Evolutionary conservation across 2,329 filamentous ascomycete species (phyloP).

Genomic region (Hawksworthiomyces lignivorus): DNA sequence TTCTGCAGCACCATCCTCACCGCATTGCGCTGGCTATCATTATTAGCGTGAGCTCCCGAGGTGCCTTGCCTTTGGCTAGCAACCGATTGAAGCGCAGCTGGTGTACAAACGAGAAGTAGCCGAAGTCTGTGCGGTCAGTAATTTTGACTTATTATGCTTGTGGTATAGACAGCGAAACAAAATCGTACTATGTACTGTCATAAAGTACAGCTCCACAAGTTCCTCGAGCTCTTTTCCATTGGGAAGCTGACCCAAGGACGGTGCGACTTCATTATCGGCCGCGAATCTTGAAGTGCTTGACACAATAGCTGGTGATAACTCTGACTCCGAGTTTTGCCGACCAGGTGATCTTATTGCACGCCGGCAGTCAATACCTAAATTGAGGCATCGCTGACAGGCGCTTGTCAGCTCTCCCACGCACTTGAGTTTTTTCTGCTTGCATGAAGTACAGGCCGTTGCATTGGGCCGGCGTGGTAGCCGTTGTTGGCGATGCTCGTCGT

Average conservation of each 20-base stretch:
- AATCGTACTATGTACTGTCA: background rate
- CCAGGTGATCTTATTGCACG: background rate
- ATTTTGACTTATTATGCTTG: no score
- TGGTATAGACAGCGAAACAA: no score
- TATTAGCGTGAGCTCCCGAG: background rate
- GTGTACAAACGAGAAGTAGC: background rate
- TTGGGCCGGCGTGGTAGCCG: constrained; percentile 7
- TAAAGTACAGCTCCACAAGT: background rate
- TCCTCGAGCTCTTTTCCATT: background rate
- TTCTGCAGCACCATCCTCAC: no score
- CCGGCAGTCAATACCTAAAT: constrained; percentile 4
- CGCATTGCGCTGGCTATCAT: background rate
- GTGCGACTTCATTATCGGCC: background rate
- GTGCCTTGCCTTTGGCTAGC: background rate
- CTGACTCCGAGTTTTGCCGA: background rate
- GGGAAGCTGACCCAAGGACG: background rate
- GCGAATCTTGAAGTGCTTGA: no score
- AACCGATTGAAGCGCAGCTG: background rate
- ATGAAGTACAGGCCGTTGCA: constrained; percentile 9
- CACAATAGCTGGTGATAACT: background rate
- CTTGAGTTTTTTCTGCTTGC: constrained; percentile 11
- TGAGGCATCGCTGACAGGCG: constrained; percentile 8
- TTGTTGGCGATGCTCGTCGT: no score
- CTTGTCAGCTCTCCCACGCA: constrained; percentile 8
- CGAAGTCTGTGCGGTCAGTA: background rate